These are phyloP conservation scores for Stylosanthes scabra DNA, from an alignment of 331 rosid genomes.

Conservation along the genomic window DNA sequence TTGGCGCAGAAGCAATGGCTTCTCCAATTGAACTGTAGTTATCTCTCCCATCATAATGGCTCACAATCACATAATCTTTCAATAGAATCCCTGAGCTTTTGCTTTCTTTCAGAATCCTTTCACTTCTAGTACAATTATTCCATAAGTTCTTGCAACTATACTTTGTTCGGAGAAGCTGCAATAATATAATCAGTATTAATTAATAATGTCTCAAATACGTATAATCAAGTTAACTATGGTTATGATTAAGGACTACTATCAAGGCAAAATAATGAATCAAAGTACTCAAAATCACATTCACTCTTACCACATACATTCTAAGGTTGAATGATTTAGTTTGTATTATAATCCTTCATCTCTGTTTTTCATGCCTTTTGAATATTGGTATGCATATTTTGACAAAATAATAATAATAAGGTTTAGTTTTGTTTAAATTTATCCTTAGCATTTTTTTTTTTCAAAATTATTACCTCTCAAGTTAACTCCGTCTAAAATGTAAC, in stretches of 20 bases:
- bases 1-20: constrained; percentile 70
- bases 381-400: no score
- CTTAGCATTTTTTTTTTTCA: no score
- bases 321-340: background rate
- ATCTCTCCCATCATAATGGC: constrained; percentile 50
- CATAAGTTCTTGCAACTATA: constrained; percentile 36
- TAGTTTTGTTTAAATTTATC: no score
- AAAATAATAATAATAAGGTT: no score
- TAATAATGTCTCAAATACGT: background rate
- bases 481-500: no score
- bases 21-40: constrained; percentile 76
- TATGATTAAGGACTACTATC: background rate
- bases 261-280: background rate
- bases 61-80: constrained; percentile 53
- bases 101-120: constrained; percentile 49
- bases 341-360: background rate
- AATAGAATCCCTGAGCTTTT: constrained; percentile 55
- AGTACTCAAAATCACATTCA: background rate
- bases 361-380: no score
- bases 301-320: background rate
- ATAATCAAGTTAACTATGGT: background rate
- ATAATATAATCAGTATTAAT: constrained; percentile 24
- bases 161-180: constrained; percentile 59
- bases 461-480: no score
- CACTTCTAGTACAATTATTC: constrained; percentile 35